A percentile compares a stretch with the other conserved stretches of the same genome.
Evolutionary conservation across 345 rosid species (phyloP).

Genomic region (Eutrema japonicum): DNA sequence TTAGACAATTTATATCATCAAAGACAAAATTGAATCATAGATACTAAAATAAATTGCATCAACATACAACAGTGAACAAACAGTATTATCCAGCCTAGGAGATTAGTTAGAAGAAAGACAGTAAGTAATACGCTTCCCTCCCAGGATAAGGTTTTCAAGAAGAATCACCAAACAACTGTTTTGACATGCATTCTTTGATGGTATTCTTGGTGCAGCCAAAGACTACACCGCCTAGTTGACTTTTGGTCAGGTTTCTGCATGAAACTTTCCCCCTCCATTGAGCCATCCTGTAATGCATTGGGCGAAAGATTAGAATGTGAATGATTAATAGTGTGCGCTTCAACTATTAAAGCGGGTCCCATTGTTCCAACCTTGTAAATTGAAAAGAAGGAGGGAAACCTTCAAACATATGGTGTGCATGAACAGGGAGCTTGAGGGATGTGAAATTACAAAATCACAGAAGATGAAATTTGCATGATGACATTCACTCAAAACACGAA

Average conservation of each 20-base stretch:
- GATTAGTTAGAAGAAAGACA: background rate
- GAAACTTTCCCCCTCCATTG: slow-evolving; percentile 41
- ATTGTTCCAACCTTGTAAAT: background rate
- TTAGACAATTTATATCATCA: background rate
- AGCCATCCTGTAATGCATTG: slow-evolving; percentile 53
- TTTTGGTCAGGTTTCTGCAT: slow-evolving; percentile 55
- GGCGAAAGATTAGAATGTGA: slow-evolving; percentile 17
- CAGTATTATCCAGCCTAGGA: background rate
- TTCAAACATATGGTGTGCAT: slow-evolving; percentile 32
- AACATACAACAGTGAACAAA: background rate
- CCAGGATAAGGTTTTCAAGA: slow-evolving; percentile 2
- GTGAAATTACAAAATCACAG: background rate
- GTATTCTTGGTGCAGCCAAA: slow-evolving; percentile 71
- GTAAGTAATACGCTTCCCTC: background rate
- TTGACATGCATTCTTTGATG: slow-evolving; percentile 60
- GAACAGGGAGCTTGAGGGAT: slow-evolving; percentile 7
- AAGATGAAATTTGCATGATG: background rate
- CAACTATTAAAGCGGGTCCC: background rate
- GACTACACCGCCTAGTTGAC: slow-evolving; percentile 68
- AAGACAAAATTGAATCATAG: background rate
- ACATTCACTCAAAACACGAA: background rate
- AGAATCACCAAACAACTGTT: slow-evolving; percentile 69
- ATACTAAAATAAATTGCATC: background rate
- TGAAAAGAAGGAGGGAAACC: background rate
- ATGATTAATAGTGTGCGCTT: background rate